Evolutionary conservation across 2,329 filamentous ascomycete species (phyloP), one percentile per base, ranked within the genome.

Genomic region (Epichloe gansuensis): DNA sequence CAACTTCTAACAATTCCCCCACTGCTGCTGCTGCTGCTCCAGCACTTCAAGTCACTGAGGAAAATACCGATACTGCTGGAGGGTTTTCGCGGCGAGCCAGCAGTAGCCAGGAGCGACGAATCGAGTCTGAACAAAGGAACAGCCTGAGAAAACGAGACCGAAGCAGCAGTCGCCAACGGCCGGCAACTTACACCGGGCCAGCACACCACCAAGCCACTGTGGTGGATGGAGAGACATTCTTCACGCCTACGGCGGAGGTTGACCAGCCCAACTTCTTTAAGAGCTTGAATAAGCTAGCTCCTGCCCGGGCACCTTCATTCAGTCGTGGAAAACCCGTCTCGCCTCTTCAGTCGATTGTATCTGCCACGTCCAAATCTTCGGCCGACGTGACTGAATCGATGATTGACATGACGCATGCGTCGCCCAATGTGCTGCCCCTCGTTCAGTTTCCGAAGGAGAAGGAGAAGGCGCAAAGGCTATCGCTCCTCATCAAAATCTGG

Each of bases 401-500:
- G 8, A 58, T 66, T 12, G 68, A 74, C 11, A 65, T 67, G 34
- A 67, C 70, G 25, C 71, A 74, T 53, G 67, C 74, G 3, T 67
- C 73, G 5, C 69, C 73, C 5, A 71, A 70, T 46, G 63, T 76
- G 6, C 62, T 81, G 43, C 77, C 78, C 0, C 59, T 72, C 15
- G 68, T 81, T 17, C 72, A 77, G 38, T 80, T 82, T 51, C 67
- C 78, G 7, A 75, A 74, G 57, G 75, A 75, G 9, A 75, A 76
- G 57, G 70, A 75, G 55, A 71, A 69, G 57, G 68, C 71, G 34
- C 74, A 75, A 50, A 72, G 77, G 44, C 71, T 68, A 35, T 69
- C 70, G 6, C 71, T 81, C 11, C 65, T 98, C 15, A 73, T 89
- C 21, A 85, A 84, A 57, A 82, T 96, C 35, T 98, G 93, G 93